These are phyloP conservation scores for Sarocladium oryzae DNA, from an alignment of 2,329 filamentous ascomycete genomes.

Conservation along the genomic window DNA sequence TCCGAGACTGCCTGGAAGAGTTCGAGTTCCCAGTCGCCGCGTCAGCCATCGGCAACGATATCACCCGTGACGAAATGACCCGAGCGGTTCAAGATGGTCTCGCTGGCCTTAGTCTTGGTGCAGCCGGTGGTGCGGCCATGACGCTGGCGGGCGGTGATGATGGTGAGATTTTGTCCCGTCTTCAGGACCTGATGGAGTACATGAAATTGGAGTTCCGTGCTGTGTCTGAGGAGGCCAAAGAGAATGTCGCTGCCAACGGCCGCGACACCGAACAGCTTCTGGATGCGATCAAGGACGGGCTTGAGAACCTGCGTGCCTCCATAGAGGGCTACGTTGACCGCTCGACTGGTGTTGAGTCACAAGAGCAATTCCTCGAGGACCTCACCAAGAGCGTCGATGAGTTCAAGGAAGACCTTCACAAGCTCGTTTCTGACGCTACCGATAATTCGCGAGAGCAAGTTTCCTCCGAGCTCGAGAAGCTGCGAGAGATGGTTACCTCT, in stretches of 20 bases:
- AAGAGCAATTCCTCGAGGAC: constrained; percentile 71
- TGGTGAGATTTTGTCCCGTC: constrained; percentile 45
- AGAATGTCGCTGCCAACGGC: constrained; percentile 72
- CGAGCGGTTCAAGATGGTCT: constrained; percentile 58
- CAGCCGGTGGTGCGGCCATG: constrained; percentile 7
- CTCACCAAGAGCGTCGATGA: constrained; percentile 59
- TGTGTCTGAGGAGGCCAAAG: constrained; percentile 60
- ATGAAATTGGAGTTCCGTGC: constrained; percentile 54
- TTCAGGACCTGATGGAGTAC: constrained; percentile 59
- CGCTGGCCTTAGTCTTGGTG: constrained; percentile 37
- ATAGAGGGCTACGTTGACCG: constrained; percentile 78
- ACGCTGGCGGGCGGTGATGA: constrained; percentile 25
- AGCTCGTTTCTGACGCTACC: constrained; percentile 42
- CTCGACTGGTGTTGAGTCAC: constrained; percentile 59
- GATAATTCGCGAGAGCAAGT: constrained; percentile 51
- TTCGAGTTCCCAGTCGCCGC: constrained; percentile 67
- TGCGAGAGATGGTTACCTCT: constrained; percentile 70
- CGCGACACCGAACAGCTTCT: constrained; percentile 83
- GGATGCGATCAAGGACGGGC: constrained; percentile 79
- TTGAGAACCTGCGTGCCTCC: constrained; percentile 72
- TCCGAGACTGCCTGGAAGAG: constrained; percentile 80
- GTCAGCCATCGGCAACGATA: constrained; percentile 44
- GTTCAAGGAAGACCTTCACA: constrained; percentile 61
- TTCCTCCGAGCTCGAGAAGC: constrained; percentile 73
- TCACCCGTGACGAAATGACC: constrained; percentile 57